Base-by-base conservation (phyloP, 2,329 filamentous ascomycete genomes). In the Phoma sp. region DNA sequence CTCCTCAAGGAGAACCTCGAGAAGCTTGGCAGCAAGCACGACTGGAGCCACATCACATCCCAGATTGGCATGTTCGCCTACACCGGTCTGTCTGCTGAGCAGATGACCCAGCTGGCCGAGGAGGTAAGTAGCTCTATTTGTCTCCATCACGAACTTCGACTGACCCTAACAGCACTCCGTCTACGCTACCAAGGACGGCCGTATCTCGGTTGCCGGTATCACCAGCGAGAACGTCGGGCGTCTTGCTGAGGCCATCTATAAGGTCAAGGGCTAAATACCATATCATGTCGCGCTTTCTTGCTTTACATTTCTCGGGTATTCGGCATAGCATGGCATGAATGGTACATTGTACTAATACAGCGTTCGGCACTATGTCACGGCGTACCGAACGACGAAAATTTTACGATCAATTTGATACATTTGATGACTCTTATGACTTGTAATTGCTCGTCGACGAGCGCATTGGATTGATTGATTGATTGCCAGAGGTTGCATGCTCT, bases 21-120 rank as follows among this genome's bases (percentile, higher is more conserved):
- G 86, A 88, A 90, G 79, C 86, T 97, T 59, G 93, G 93, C 75
- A 95, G 90, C 83, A 92, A 92, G 85, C 91, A 96, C 79, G 91
- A 98, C 83, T 99, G 95, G 95, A 90, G 89, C 77, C 95, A 99
- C 84, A 99, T 99, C 80, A 98, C 95, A 66, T 93, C 84, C 79
- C 75, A 85, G 86, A 99, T 99, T 71, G 95, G 95, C 81, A 99
- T 99, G 95, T 99, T 99, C 74, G 93, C 95, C 68, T 99, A 96
- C 85, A 99, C 95, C 47, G 95, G 95, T 59, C 82, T 99, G 70
- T 93, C 83, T 68, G 82, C 93, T 50, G 88, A 93, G 79, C 90
- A 97, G 82, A 97, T 98, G 91, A 89, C 93, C 51, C 82, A 81
- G 70, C 83, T 99, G 59, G 91, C 93, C 65, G 92, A 96, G 83